Base-by-base conservation (phyloP, 768 basidiomycete genomes). In the Megacollybia marginata region DNA sequence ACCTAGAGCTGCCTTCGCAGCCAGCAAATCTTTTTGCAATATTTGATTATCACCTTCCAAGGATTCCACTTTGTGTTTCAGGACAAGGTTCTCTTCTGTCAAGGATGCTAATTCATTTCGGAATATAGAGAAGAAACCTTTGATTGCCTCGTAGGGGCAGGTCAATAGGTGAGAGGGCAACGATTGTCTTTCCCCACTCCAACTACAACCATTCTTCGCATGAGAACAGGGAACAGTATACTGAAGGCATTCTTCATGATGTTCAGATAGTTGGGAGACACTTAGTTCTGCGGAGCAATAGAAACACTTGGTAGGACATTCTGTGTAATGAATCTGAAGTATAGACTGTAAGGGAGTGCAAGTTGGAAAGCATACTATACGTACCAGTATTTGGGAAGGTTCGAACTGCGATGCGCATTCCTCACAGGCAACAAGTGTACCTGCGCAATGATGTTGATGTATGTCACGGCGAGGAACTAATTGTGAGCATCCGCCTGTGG, bases 61-160 rank as follows among this genome's bases (percentile, higher is more conserved):
- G 0, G 72, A 69, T 11, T 79, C 75, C 9, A 88, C 67, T 32
- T 75, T 74, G 53, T 75, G 72, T 23, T 79, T 76, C 15, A 92
- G 72, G 9, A 79, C 50, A 15, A 74, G 65, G 57, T 92, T 92
- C 59, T 92, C 86, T 49, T 80, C 72, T 35, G 70, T 68, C 4
- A 89, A 66, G 10, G 67, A 54, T 3, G 70, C 65, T 11, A 72
- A 59, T 46, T 67, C 69, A 38, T 65, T 51, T 36, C 62, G 63
- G 54, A 76, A 69, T 33, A 76, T 52, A 3, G 69, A 52, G 48
- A 85, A 74, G 62, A 83, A 83, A 32, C 76, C 80, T 57, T 79
- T 79, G 55, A 86, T 69, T 4, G 69, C 68, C 58, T 83, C 80
- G 57, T 83, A 85, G 7, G 80, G 62, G 57, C 84, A 85, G 0